Conservation (phyloP, 805 yeast genomes). For the Monosporozyma unispora region DNA sequence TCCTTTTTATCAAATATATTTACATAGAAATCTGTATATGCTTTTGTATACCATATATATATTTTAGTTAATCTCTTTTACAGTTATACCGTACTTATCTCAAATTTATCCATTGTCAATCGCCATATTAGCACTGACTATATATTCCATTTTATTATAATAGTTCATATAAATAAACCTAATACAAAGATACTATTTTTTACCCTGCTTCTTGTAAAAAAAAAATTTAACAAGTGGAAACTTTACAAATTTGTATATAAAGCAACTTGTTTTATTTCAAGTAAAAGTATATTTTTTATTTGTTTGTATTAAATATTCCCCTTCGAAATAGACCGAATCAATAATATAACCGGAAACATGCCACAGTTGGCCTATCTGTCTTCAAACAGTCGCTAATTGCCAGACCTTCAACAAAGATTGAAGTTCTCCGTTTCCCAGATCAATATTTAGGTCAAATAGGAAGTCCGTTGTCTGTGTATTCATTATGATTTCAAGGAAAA, state of each 20-base stretch:
- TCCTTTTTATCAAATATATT: not conserved
- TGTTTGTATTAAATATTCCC: not conserved
- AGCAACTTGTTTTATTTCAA: not conserved
- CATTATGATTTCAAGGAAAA: not conserved
- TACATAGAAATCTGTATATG: not conserved
- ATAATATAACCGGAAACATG: conserved; percentile 30
- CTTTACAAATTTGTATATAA: not conserved
- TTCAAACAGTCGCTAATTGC: conserved; percentile 32
- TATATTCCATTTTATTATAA: no score
- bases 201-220: not conserved
- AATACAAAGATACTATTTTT: not conserved
- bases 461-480: conserved; percentile 31
- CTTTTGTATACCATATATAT: not conserved
- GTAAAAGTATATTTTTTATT: not conserved
- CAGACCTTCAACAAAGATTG: conserved; percentile 29
- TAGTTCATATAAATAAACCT: not conserved
- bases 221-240: not conserved
- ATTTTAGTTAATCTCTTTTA: not conserved
- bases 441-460: conserved; percentile 27
- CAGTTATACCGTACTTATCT: not conserved
- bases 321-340: conserved; percentile 26
- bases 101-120: no score
- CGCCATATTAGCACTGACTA: no score
- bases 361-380: conserved; percentile 33
- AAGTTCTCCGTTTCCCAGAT: conserved; percentile 32